Evolutionary conservation across 2,329 filamentous ascomycete genomes (phyloP), one percentile per base, ranked within the genome.

Genomic region (Diaporthe australafricana): DNA sequence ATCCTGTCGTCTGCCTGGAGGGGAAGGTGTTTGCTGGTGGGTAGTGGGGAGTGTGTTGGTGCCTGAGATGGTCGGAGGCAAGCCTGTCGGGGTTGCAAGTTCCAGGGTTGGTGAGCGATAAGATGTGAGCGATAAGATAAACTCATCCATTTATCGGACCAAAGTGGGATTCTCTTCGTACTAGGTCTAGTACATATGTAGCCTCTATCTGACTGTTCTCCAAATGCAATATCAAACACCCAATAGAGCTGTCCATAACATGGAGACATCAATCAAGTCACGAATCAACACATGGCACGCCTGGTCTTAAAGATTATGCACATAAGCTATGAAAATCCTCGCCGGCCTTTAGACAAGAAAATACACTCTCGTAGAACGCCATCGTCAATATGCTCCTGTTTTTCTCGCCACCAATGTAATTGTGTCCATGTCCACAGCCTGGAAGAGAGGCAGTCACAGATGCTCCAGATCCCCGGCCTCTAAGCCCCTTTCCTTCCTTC

Each of bases 281-380:
- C 35, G 27, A 16, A 8, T 1, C 27, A 45, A 9, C 22, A 30
- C 42, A 48, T 2, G 25, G 16, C 40, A 63, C 66, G 8, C 27
- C 8, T 48, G 52, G 66, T 69, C 48, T 69, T 40, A 69, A 69
- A 47, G 66, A 69, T 69, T 69, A 69, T 69, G 52, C 66, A 63
- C 52, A 57, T 55, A 56, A 47, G 66, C 66, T 69, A 69, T 57
- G 42, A 60, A 63, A 63, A 22, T 45, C 63, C 66, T 38, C 27
- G 45, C 20, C 66, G 11, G 53, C 66, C 66, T 57, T 32, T 48
- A 60, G n/a, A 60, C 45, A 47, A 68, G 20, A 60, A 48, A 35
- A 50, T 48, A 22, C 20, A 57, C 50, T 53, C 53, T 56, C 66
- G 45, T 55, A 60, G 47, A 69, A 69, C 66, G 66, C 66, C 66